Percentiles rank a stretch among this genome's conserved stretches.
Evolutionary conservation across 108 stramenopile genomes (phyloP).

Genomic region (Nitzschia sp.): DNA sequence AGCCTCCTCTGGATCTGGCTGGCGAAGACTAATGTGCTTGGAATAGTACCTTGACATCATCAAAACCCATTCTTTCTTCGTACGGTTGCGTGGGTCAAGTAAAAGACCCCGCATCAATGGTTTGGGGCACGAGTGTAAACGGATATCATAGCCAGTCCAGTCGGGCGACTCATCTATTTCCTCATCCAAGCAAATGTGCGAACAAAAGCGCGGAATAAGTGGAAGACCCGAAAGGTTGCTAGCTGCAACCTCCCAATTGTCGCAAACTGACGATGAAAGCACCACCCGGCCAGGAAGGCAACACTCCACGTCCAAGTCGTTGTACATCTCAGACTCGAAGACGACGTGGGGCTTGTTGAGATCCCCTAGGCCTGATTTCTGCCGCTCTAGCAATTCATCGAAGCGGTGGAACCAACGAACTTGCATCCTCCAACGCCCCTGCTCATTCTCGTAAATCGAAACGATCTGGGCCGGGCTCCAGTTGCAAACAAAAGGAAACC

Average conservation of each 20-base stretch:
- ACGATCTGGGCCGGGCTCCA: slow-evolving; percentile 68
- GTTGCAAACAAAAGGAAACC: slow-evolving; percentile 46
- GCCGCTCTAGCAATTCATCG: slow-evolving; percentile 31
- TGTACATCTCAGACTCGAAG: slow-evolving; percentile 37
- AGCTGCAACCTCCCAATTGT: background rate
- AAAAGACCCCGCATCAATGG: slow-evolving; percentile 34
- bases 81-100: slow-evolving; percentile 25
- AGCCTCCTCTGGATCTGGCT: slow-evolving; percentile 17
- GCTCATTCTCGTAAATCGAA: slow-evolving; percentile 47
- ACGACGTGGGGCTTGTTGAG: slow-evolving; percentile 25
- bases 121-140: slow-evolving; percentile 19
- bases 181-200: slow-evolving; percentile 37
- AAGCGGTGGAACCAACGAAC: slow-evolving; percentile 62
- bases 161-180: slow-evolving; percentile 23
- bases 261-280: slow-evolving; percentile 13
- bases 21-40: background rate
- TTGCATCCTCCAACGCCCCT: slow-evolving; percentile 44
- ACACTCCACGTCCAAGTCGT: slow-evolving; percentile 13
- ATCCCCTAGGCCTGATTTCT: slow-evolving; percentile 1
- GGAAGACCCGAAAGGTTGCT: slow-evolving; percentile 28
- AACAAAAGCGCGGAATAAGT: slow-evolving; percentile 28
- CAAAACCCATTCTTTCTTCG: slow-evolving; percentile 28
- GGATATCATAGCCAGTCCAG: slow-evolving; percentile 37
- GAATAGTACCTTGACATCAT: slow-evolving; percentile 20
- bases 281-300: slow-evolving; percentile 28